Evolutionary conservation across 257 asterid genomes (phyloP), one percentile per base, ranked within the genome.

Genomic region (Fraxinus quadrangulata): DNA sequence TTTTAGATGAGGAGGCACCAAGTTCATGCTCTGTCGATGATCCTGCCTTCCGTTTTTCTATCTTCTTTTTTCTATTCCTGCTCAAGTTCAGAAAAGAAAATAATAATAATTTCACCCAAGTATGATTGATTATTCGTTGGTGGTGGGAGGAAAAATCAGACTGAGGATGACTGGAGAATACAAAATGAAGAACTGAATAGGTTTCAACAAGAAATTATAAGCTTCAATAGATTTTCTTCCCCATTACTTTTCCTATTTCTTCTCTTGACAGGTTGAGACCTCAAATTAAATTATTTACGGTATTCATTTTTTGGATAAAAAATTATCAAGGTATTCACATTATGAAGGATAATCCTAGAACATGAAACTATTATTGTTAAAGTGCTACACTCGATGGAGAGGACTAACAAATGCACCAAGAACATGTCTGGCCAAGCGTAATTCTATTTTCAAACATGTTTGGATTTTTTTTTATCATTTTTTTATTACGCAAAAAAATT

Each of bases 11-110:
- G 6, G 84, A 77, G 67, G 31, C 65, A 28, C 74, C 30, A 30
- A 49, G 67, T 8, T 54, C 69, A 42, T 59, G 79, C 66, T 78
- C 80, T 59, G 31, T 81, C 42, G 78, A 73, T 3, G 68, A 6
- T 51, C 69, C 66, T 8, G 67, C 37, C 82, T 72, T 84, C 77
- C 82, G 67, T 77, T 85, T 89, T 12, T 70, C 34, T 2, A 51
- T 73, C 79, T 81, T 73, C 80, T 79, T 84, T 63, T 83, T 82
- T 47, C n/a, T 59, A 21, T 34, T 74, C 91, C 89, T 89, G 84
- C 33, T 71, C 63, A 24, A 81, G 80, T 77, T 72, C 70, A 71
- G 36, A 71, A 69, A 13, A 14, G 0, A 12, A 10, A 23, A 63
- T 56, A 19, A 42, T 17, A 82, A 76, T 39, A 39, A 75, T 66